Evolutionary conservation across 2,329 filamentous ascomycete species (phyloP), one percentile per base, ranked within the genome.

Genomic region (Sordariomycetes sp.): DNA sequence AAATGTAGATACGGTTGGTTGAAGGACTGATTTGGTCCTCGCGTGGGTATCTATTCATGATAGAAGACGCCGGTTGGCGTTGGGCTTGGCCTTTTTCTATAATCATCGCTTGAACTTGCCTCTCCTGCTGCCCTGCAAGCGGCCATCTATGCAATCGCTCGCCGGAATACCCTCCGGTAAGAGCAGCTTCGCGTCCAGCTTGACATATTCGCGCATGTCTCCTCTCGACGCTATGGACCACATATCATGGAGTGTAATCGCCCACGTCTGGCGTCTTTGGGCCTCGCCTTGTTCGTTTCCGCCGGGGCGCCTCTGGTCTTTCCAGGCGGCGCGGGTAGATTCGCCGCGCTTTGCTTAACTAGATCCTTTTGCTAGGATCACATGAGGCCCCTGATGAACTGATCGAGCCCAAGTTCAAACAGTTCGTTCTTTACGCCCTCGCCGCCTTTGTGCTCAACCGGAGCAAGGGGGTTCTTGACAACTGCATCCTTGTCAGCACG

Each of bases 351-450:
- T 25, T n/a, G 9, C 23, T 25, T n/a, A 9, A 9, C 23, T 25
- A 9, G 9, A 9, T 25, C 23, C n/a, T 25, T n/a, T 25, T 25
- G 23, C 23, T 25, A 25, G 18, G 7, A 33, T 41, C 33, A 76
- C 61, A 77, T 68, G 40, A 80, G 57, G 1, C 76, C 72, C 42
- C 79, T 71, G 33, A 92, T 73, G 49, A 92, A 92, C 42, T 85
- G 79, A 46, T 92, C 84, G 37, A 93, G 55, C 0, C 76, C 79
- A 42, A 82, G 59, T 55, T 83, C 79, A 45, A 83, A 83, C 42
- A 82, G 61, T 55, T 83, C 79, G 48, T 82, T 82, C 46, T 70
- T 73, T 39, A 83, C 78, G n/a, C 79, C 79, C 18, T 72, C 72
- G 36, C 79, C 79, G 25, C 73, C 72, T 46, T 74, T 74, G 57